Evolutionary conservation across 108 stramenopile species (phyloP), one percentile per base, ranked within the genome.

Genomic region (Skeletonema tropicum): DNA sequence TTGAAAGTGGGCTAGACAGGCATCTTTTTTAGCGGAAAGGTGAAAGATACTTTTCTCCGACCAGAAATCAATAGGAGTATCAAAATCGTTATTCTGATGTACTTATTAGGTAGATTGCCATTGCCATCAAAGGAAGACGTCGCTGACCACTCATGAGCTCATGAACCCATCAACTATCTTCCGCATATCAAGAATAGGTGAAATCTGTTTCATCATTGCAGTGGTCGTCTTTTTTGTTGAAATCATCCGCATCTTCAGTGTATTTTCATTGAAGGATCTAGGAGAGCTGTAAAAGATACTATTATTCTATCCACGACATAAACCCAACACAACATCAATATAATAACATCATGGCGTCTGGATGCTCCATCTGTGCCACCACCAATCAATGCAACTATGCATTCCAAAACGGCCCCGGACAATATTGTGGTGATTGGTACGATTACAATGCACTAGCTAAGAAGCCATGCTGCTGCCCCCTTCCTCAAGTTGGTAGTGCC

Each of bases 401-500:
- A 52, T 80, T 75, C 41, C 66, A 76, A 36, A 66, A 49, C 35
- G 70, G 74, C 9, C 80, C 80, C 10, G 74, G 80, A n/a, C 74
- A 80, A 64, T 80, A 60, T 45, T 80, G 80, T 61, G 80, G 80
- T 7, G 30, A 36, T 1, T 80, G 23, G 23, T 75, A 58, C 13
- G 74, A 75, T 57, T 19, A 39, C 19, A 36, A 60, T 8, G 61
- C 41, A 8, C 30, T 60, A 7, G 15, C 31, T 0, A 66, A 71
- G 15, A 59, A 64, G 41, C 80, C 74, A 5, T 80, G 80, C 48
- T 80, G 80, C 64, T 80, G 80, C 25, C 80, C 80, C 1, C 33
- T 79, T 13, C 52, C 23, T n/a, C 52, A 55, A 6, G 23, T 55
- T 10, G 52, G 52, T 10, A 23, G 52, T 9, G 4, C n/a, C n/a